Conservation (phyloP, 2,329 filamentous ascomycete genomes). For the Phaeosphaeria sp. region DNA sequence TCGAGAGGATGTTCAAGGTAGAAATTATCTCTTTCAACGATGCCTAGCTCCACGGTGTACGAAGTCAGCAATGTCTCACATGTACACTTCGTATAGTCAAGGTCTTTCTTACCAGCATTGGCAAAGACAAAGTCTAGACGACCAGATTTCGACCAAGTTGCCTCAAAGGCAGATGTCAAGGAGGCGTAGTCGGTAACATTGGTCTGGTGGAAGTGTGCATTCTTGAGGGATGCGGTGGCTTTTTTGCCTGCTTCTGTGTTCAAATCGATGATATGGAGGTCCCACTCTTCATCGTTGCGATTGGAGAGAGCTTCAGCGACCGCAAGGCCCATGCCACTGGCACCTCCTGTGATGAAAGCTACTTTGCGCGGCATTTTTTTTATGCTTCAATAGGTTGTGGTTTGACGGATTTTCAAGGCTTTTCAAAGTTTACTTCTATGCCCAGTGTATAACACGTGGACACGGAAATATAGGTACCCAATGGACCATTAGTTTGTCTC, state of each 20-base stretch:
- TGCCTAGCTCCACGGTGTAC: too few species aligned
- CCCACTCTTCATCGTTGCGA: constrained; percentile 42
- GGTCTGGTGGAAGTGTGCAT: constrained; percentile 49
- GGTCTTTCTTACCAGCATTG: constrained; percentile 55
- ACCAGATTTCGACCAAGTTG: constrained; percentile 42
- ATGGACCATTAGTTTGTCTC: not conserved
- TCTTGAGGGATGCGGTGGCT: constrained; percentile 29
- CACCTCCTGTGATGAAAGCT: constrained; percentile 80
- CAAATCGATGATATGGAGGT: constrained; percentile 52
- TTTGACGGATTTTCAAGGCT: not conserved
- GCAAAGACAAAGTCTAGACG: constrained; percentile 58
- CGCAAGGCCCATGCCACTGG: constrained; percentile 60
- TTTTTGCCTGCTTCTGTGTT: constrained; percentile 45
- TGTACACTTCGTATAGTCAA: too few species aligned
- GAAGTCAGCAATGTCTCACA: too few species aligned
- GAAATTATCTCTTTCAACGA: constrained; percentile 33
- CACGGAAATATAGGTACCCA: not conserved
- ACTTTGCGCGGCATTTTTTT: constrained; percentile 12
- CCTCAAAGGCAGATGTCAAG: constrained; percentile 47
- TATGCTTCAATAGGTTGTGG: not conserved
- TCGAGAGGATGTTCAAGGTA: constrained; percentile 43
- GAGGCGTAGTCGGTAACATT: constrained; percentile 49
- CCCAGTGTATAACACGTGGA: not conserved
- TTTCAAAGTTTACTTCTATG: too few species aligned
- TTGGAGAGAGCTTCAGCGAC: constrained; percentile 49